phyloP scores from a whole-genome alignment of 139 green algal species.

The Zygnema cylindricum region DNA sequence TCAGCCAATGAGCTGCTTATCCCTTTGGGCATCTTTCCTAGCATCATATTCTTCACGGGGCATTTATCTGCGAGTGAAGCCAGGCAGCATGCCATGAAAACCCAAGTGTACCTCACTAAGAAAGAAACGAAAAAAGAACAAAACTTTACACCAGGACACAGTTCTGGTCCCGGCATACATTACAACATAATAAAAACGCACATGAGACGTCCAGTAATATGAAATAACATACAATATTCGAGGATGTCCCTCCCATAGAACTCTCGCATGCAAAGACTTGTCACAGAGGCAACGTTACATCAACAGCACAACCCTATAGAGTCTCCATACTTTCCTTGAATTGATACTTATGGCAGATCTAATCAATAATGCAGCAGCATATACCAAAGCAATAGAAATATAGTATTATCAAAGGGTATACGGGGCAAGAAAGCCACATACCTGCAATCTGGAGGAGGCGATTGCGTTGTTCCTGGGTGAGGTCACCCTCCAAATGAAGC shows the following conservation, averaged over 20 bases:
- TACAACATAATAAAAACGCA: no score
- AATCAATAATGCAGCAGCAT: no score
- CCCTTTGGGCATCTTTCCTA: slow-evolving; percentile 36
- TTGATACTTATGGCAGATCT: neutral
- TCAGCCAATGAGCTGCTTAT: neutral
- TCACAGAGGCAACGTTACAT: neutral
- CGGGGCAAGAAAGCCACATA: neutral
- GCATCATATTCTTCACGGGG: slow-evolving; percentile 49
- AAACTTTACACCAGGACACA: no score
- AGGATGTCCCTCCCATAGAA: neutral
- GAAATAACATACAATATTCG: neutral
- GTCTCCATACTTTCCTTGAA: neutral
- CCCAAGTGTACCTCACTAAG: neutral
- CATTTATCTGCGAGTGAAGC: slow-evolving; percentile 40
- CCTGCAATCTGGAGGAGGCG: slow-evolving; percentile 20
- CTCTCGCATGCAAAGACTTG: neutral
- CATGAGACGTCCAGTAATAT: no score
- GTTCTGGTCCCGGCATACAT: no score
- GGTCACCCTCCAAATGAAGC: slow-evolving; percentile 1
- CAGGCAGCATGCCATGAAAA: no score
- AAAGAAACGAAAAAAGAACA: neutral
- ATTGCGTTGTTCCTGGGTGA: neutral
- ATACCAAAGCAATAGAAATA: neutral
- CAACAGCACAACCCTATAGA: neutral
- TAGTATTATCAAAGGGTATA: neutral